Percentiles rank a stretch among this genome's conserved stretches.
Conservation (phyloP, 1,139 yeast species). For the Taiozyma sp. region DNA sequence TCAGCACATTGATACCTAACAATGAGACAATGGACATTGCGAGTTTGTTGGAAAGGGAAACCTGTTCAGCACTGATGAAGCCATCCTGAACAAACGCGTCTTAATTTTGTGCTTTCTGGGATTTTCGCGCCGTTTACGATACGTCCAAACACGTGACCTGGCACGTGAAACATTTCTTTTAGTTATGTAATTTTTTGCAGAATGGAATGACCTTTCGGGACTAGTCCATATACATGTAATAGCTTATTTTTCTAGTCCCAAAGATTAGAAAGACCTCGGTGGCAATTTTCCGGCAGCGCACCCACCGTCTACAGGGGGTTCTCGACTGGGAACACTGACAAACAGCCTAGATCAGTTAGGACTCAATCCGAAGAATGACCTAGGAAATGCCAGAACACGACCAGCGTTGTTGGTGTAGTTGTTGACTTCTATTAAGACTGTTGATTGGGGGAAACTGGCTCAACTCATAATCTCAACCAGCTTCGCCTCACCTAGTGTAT, state of each 20-base stretch:
- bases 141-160: not conserved
- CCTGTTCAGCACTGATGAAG: not conserved
- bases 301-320: not conserved
- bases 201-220: not conserved
- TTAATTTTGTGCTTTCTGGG: not conserved
- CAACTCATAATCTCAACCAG: too few relatives aligned
- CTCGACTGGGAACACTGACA: not conserved
- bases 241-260: not conserved
- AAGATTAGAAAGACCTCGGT: not conserved
- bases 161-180: not conserved
- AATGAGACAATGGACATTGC: conserved; percentile 90
- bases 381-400: not conserved
- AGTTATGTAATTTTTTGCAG: not conserved
- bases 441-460: too few relatives aligned
- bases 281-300: not conserved
- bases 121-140: not conserved
- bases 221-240: not conserved
- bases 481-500: too few relatives aligned
- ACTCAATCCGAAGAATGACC: too few relatives aligned
- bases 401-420: not conserved
- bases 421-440: too few relatives aligned
- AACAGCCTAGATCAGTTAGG: not conserved
- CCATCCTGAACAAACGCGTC: not conserved
- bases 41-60: not conserved
- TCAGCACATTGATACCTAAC: conserved; percentile 84